phyloP scores from a whole-genome alignment of 352 stramenopile genomes.

The Phytopythium vexans region DNA sequence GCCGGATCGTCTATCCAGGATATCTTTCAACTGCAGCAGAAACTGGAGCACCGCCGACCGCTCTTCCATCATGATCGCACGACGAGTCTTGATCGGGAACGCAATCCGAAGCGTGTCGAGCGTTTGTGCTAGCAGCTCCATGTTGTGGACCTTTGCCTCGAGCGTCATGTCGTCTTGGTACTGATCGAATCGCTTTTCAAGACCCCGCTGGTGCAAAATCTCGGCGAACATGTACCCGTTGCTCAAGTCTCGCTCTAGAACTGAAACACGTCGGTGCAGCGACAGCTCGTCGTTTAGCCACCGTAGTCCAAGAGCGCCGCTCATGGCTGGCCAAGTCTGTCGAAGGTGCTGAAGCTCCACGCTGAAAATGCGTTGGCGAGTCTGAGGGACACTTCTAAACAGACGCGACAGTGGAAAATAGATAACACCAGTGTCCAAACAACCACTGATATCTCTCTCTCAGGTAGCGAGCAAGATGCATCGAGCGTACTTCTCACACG shows the following conservation, averaged over 20 bases:
- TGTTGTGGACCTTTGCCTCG: constrained; percentile 48
- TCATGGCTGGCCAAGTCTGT: too few relatives aligned
- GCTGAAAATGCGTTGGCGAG: too few relatives aligned
- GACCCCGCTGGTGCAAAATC: constrained; percentile 43
- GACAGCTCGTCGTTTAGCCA: constrained; percentile 69
- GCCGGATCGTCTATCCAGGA: constrained; percentile 23
- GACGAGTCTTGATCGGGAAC: constrained; percentile 38
- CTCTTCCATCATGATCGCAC: constrained; percentile 69
- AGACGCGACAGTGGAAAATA: too few relatives aligned
- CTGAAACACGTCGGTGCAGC: constrained; percentile 38
- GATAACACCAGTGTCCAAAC: too few relatives aligned
- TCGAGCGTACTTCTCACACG: too few relatives aligned
- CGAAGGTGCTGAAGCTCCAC: too few relatives aligned
- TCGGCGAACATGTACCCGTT: constrained; percentile 69
- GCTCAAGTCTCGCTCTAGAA: constrained; percentile 60
- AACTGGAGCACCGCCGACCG: constrained; percentile 50
- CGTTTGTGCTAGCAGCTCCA: constrained; percentile 45
- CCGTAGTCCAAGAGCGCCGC: constrained; percentile 45
- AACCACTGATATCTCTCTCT: too few relatives aligned
- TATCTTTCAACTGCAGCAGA: constrained; percentile 56
- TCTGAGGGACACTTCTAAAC: too few relatives aligned
- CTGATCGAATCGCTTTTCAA: constrained; percentile 43
- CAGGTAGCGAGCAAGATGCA: too few relatives aligned
- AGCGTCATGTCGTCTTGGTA: constrained; percentile 38
- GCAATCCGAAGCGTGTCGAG: constrained; percentile 34